phyloP scores from a whole-genome alignment of 192 early-diverging fungal genomes.

The Kickxella alabastrina region DNA sequence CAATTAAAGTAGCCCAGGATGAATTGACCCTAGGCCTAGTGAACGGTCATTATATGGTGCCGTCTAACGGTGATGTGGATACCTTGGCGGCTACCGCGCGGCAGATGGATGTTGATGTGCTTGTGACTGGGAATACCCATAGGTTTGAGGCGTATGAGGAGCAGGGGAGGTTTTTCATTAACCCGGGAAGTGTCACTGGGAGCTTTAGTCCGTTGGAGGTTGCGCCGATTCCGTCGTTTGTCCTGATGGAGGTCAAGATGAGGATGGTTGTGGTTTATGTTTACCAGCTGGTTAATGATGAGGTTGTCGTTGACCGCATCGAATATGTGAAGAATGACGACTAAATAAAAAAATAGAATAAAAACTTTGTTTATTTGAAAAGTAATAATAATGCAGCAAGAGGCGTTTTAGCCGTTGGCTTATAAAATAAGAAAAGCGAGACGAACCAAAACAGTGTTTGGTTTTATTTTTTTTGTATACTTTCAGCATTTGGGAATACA shows the following conservation, averaged over 20 bases:
- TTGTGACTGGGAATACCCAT: slow-evolving; percentile 87
- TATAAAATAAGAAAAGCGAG: too few relatives aligned
- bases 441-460: background rate
- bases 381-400: too few relatives aligned
- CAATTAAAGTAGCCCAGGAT: slow-evolving; percentile 63
- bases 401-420: too few relatives aligned
- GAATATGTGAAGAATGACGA: slow-evolving; percentile 70
- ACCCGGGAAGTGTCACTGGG: slow-evolving; percentile 95
- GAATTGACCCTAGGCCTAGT: slow-evolving; percentile 68
- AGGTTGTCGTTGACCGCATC: slow-evolving; percentile 91
- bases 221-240: slow-evolving; percentile 78
- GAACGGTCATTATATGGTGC: slow-evolving; percentile 83
- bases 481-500: too few relatives aligned
- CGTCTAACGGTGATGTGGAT: slow-evolving; percentile 59
- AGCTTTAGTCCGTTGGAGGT: slow-evolving; percentile 57
- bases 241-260: slow-evolving; percentile 89
- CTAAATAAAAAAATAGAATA: too few relatives aligned
- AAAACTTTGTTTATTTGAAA: too few relatives aligned
- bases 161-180: slow-evolving; percentile 89
- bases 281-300: slow-evolving; percentile 86
- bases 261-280: slow-evolving; percentile 78
- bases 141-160: slow-evolving; percentile 87
- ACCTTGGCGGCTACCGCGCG: slow-evolving; percentile 72
- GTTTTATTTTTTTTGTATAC: background rate
- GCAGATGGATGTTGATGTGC: slow-evolving; percentile 87